These are phyloP conservation scores for Candida tetrigidarum DNA, from an alignment of 1,139 yeast species.

Conservation along the genomic window DNA sequence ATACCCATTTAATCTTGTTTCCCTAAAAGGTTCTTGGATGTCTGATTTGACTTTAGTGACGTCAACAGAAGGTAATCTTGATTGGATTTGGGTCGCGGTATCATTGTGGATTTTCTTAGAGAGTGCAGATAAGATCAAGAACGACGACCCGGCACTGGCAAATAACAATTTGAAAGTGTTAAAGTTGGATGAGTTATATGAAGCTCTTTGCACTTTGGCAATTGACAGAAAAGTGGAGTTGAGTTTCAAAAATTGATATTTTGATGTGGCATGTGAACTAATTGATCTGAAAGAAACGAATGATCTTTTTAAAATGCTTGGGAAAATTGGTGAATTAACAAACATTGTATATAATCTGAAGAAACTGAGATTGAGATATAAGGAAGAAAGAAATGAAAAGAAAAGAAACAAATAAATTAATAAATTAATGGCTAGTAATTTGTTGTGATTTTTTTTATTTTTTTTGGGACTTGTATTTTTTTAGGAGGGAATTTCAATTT, in stretches of 20 bases:
- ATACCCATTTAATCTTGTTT: constrained; percentile 36
- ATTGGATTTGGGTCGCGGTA: constrained; percentile 10
- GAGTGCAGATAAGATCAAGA: constrained; percentile 13
- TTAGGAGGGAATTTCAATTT: not conserved
- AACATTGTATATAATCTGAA: constrained; percentile 2
- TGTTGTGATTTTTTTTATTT: no score
- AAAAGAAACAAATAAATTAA: no score
- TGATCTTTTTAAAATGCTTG: constrained; percentile 11
- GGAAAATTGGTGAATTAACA: constrained; percentile 7
- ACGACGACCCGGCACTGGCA: constrained; percentile 17
- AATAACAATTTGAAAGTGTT: constrained; percentile 16
- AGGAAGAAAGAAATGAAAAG: not conserved
- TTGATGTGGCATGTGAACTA: constrained; percentile 1
- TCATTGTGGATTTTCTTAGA: constrained; percentile 16
- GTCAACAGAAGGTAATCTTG: constrained; percentile 9
- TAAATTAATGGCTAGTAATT: no score
- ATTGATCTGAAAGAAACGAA: constrained; percentile 9
- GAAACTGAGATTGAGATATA: not conserved
- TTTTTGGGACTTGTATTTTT: no score
- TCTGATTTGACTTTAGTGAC: constrained; percentile 7
- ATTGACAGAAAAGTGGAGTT: not conserved
- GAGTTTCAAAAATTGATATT: constrained; percentile 4
- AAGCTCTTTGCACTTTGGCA: not conserved
- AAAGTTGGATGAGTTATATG: constrained; percentile 2
- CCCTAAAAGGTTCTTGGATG: constrained; percentile 8